Evolutionary conservation across 2,329 filamentous ascomycete species (phyloP), one percentile per base, ranked within the genome.

Genomic region (Dactylellina sp.): DNA sequence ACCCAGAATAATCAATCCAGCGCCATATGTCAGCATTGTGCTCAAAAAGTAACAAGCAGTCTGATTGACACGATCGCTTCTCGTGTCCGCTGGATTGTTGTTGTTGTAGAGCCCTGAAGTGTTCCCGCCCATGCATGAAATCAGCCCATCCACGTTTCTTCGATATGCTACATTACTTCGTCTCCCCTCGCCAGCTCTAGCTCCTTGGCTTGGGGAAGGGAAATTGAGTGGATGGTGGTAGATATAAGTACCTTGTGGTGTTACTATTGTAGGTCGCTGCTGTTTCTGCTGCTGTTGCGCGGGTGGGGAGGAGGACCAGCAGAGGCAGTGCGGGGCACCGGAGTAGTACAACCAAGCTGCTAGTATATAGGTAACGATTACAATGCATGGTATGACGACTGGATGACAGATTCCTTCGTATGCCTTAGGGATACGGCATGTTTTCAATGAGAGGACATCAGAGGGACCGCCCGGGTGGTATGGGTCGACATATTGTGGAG

Each of bases 1-100:
- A 32, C 70, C 70, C 24, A 66, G 25, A 35, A 74, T 57, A 46
- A 66, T 62, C 55, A 74, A 66, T 14, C 70, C 70, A 9, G 70
- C 70, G 12, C 70, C 70, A 35, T 62, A 74, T n/a, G 60, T 66
- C 46, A 74, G 37, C 16, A 74, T 25, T 9, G 70, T 62, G 0
- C 55, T 61, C 11, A 74, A 28, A 62, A 66, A 66, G 14, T 56
- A 74, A 52, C 53, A 66, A 3, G 61, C 61, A 1, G 18, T 55
- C 6, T 60, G 46, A 20, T 74, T 65, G 11, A 49, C 28, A 5
- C 53, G 20, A 1, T 72, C 40, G 2, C 20, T 42, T 22, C 20
- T 39, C 6, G 18, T 20, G 7, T 16, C 44, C 5, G 49, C 3
- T n/a, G 6, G 24, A 28, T 50, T 46, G 12, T 11, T 20, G 32